A percentile compares a stretch with the other conserved stretches of the same genome.
phyloP scores from a whole-genome alignment of 345 rosid genomes.

The Euphorbia pulcherrima region DNA sequence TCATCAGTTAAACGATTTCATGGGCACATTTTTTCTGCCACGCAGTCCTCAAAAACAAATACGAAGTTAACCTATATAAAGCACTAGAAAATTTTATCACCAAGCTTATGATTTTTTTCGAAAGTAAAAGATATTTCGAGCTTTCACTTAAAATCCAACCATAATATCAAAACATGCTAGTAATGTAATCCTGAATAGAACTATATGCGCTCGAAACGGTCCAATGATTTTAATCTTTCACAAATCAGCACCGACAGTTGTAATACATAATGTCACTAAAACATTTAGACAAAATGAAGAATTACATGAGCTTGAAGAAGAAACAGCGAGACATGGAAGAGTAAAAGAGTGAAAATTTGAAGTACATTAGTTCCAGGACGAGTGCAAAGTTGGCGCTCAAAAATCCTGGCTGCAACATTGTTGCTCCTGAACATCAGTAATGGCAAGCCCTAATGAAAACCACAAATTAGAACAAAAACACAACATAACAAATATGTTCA shows the following conservation, averaged over 20 bases:
- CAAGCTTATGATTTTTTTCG: background rate
- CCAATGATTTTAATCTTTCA: no score
- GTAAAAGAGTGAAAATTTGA: constrained; percentile 1
- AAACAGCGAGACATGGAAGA: background rate
- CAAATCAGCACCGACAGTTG: no score
- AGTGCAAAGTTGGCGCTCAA: constrained; percentile 71
- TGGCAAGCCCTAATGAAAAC: constrained; percentile 8
- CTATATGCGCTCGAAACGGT: no score
- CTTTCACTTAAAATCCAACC: background rate
- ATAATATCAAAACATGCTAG: background rate
- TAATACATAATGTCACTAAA: no score
- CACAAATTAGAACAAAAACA: background rate
- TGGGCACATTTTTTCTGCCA: background rate
- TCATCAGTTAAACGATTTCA: background rate
- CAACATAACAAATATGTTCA: background rate
- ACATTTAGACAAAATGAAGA: no score
- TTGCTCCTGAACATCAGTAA: constrained; percentile 50
- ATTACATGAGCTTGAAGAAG: background rate
- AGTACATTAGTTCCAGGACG: constrained; percentile 70
- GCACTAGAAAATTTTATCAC: background rate
- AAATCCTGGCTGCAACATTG: constrained; percentile 75
- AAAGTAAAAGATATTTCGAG: background rate
- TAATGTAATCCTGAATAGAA: no score
- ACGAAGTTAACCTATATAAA: background rate
- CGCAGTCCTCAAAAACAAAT: background rate